A percentile compares a stretch with the other conserved stretches of the same genome.
These are phyloP conservation scores for Pleurotus ostreatus DNA, from an alignment of 768 basidiomycete species.

Conservation along the genomic window DNA sequence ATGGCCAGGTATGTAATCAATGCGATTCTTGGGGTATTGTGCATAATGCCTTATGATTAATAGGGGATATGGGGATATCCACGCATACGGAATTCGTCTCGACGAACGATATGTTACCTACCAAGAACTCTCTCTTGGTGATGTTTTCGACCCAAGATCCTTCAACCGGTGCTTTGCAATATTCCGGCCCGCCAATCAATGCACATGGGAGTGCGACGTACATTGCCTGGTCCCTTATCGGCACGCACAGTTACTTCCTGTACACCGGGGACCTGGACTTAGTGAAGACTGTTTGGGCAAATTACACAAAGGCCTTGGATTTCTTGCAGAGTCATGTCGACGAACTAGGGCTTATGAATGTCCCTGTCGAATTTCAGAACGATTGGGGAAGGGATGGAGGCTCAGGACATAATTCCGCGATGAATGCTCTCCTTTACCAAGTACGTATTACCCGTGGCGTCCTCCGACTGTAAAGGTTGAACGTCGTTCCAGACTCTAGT, in stretches of 20 bases:
- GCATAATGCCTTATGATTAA: not conserved
- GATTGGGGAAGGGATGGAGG: conserved; percentile 48
- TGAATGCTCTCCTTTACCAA: conserved; percentile 41
- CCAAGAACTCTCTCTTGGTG: conserved; percentile 43
- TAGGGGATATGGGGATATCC: conserved; percentile 40
- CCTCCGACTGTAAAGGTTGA: not conserved
- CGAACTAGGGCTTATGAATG: conserved; percentile 33
- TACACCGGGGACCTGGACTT: conserved; percentile 46
- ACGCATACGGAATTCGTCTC: conserved; percentile 32
- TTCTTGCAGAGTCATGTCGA: conserved; percentile 40
- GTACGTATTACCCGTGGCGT: conserved; percentile 17
- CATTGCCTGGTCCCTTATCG: conserved; percentile 47
- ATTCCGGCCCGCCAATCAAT: conserved; percentile 36
- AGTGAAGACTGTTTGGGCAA: conserved; percentile 38
- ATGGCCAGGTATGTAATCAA: conserved; percentile 17
- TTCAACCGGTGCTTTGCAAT: conserved; percentile 38
- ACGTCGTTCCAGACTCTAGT: conserved; percentile 22
- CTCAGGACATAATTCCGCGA: conserved; percentile 43
- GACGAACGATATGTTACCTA: conserved; percentile 28
- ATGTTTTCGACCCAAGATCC: conserved; percentile 47
- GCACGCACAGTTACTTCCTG: conserved; percentile 34
- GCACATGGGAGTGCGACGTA: conserved; percentile 39
- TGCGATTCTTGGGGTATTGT: not conserved
- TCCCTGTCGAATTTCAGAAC: conserved; percentile 34
- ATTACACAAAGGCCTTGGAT: conserved; percentile 34